Evolutionary conservation across 257 asterid genomes (phyloP), one percentile per base, ranked within the genome.

Genomic region (Penstemon barbatus): DNA sequence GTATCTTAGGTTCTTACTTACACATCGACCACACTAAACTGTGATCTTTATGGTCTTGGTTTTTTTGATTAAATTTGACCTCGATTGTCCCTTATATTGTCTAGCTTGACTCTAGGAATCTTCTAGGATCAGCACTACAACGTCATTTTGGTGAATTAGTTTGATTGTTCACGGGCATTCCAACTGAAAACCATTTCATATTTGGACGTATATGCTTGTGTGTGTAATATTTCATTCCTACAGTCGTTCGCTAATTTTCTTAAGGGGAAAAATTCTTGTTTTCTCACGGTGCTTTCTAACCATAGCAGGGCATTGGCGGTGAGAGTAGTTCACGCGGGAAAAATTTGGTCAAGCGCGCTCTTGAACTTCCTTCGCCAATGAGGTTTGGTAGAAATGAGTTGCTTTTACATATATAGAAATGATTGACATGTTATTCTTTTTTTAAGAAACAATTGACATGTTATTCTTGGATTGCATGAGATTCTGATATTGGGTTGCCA

Each of bases 361-460:
- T 83, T 80, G 85, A 81, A 69, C 80, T 83, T 75, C 87, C 89
- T 56, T 80, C 91, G 45, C 65, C 75, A 63, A 67, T 43, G 77
- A 85, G 87, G 85, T 81, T 76, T 75, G 68, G 55, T 64, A 76
- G 57, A 65, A 59, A 54, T 46, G 33, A 56, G 66, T 70, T 76
- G 19, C 72, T 59, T 18, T 55, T 10, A 6, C 61, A 53, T 70
- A 25, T 65, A 8, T 56, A 12, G 49, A 38, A 61, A 13, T 41
- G 36, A 57, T 46, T 8, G 58, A 54, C 57, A 18, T 75, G 48
- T 44, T 57, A 38, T 73, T 13, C 11, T 52, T 60, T 25, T 0
- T 15, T 65, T 11, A 45, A 12, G 49, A 38, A 65, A 13, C 36
- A 40, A 57, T 46, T 8, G 58, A 54, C 57, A 18, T 74, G 48